Percentiles rank a stretch among this genome's conserved stretches.
phyloP scores from a whole-genome alignment of 257 asterid species.

The Galeopsis tetrahit region DNA sequence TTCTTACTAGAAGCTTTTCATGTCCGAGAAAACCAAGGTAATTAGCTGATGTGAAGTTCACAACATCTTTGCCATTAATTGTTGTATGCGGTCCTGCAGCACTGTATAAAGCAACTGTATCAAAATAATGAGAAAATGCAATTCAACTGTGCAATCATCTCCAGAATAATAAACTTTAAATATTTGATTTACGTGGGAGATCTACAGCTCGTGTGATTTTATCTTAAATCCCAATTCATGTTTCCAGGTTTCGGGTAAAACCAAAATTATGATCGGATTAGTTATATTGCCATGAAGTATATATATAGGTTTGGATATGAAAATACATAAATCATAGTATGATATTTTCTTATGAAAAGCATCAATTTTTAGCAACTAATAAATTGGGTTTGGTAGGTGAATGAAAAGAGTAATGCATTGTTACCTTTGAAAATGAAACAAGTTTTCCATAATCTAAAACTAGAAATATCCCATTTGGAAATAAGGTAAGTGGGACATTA shows the following conservation, averaged over 20 bases:
- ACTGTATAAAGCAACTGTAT: constrained; percentile 49
- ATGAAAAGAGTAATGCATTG: not conserved
- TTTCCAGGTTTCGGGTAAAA: constrained; percentile 3
- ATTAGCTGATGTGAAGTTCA: constrained; percentile 82
- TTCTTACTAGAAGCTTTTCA: constrained; percentile 67
- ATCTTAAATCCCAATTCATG: constrained; percentile 18
- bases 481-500: constrained; percentile 28
- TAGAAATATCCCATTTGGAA: constrained; percentile 1
- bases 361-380: not conserved
- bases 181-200: not conserved
- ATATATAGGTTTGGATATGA: not conserved
- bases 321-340: not conserved
- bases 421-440: not conserved
- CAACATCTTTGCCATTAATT: constrained; percentile 64
- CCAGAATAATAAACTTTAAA: not conserved
- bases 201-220: not conserved
- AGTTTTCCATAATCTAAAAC: not conserved
- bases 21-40: constrained; percentile 80
- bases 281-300: not conserved
- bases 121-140: not conserved
- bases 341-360: not conserved
- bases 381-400: not conserved
- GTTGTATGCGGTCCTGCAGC: constrained; percentile 84
- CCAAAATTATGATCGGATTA: not conserved
- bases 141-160: not conserved